A percentile compares a stretch with the other conserved stretches of the same genome.
phyloP scores from a whole-genome alignment of 768 basidiomycete species.

The Rhodotorula kratochvilovae region DNA sequence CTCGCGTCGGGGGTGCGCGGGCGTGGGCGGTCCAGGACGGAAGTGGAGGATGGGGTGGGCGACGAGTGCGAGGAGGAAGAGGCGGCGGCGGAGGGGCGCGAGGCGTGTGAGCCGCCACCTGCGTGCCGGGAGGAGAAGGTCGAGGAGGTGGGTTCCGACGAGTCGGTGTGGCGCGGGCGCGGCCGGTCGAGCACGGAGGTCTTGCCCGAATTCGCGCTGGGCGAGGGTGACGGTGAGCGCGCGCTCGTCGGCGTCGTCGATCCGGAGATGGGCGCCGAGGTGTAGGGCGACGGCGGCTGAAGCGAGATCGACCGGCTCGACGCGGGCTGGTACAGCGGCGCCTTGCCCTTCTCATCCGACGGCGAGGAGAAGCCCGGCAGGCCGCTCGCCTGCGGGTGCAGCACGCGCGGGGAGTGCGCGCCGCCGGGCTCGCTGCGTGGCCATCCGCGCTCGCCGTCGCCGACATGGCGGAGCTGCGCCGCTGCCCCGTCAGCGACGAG shows the following conservation, averaged over 20 bases:
- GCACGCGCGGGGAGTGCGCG: not conserved
- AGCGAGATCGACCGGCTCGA: not conserved
- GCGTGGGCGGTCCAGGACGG: conserved; percentile 16
- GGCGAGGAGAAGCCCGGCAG: too few species aligned
- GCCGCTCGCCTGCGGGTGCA: not conserved
- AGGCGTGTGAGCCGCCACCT: not conserved
- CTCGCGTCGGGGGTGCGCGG: not conserved
- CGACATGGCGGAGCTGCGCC: not conserved
- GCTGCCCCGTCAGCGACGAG: not conserved
- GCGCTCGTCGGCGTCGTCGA: not conserved
- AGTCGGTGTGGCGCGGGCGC: conserved; percentile 18
- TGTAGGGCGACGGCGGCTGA: not conserved
- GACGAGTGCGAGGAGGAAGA: not conserved
- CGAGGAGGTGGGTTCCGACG: not conserved
- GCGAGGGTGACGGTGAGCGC: not conserved
- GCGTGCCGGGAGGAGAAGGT: not conserved
- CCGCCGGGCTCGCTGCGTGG: not conserved
- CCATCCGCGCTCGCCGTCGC: not conserved
- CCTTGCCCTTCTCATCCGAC: too few species aligned
- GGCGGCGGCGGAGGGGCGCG: not conserved
- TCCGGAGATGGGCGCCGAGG: not conserved
- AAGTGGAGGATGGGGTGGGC: not conserved
- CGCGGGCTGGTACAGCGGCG: not conserved
- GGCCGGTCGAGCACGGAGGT: conserved; percentile 18
- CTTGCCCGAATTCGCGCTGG: not conserved